Evolutionary conservation across 306 rosid species (phyloP).

Genomic region (Vicia faba): DNA sequence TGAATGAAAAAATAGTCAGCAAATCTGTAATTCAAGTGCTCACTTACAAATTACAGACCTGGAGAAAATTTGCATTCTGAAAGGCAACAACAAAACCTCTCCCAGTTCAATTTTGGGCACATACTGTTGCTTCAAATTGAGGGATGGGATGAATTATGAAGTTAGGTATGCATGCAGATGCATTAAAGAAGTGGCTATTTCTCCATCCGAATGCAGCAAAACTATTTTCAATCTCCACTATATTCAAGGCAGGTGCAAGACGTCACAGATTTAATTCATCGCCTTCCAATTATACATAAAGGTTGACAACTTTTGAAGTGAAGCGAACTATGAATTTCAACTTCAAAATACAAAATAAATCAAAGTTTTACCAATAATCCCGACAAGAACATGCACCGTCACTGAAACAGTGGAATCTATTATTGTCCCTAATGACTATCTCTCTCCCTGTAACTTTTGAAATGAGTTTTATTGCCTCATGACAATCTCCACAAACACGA

Average conservation of each 20-base stretch:
- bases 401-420: conserved; percentile 63
- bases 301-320: conserved; percentile 21
- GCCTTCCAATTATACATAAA: conserved; percentile 2
- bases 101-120: conserved; percentile 24
- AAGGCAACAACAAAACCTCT: background rate
- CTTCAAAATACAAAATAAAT: conserved; percentile 17
- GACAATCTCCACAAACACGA: conserved; percentile 75
- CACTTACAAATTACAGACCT: conserved; percentile 8
- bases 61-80: conserved; percentile 6
- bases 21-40: conserved; percentile 9
- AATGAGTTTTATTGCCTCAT: conserved; percentile 66
- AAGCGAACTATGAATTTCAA: background rate
- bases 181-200: conserved; percentile 27
- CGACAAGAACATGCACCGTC: conserved; percentile 70
- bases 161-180: background rate
- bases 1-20: conserved; percentile 8
- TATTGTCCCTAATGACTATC: conserved; percentile 63
- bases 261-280: background rate
- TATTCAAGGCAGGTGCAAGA: conserved; percentile 20
- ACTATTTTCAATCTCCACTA: background rate
- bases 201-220: conserved; percentile 26
- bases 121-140: conserved; percentile 31
- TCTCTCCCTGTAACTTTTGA: conserved; percentile 62
- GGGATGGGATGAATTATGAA: conserved; percentile 1
- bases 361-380: conserved; percentile 62